These are phyloP conservation scores for Rossbeevera mucosa DNA, from an alignment of 768 basidiomycete genomes.

Conservation along the genomic window DNA sequence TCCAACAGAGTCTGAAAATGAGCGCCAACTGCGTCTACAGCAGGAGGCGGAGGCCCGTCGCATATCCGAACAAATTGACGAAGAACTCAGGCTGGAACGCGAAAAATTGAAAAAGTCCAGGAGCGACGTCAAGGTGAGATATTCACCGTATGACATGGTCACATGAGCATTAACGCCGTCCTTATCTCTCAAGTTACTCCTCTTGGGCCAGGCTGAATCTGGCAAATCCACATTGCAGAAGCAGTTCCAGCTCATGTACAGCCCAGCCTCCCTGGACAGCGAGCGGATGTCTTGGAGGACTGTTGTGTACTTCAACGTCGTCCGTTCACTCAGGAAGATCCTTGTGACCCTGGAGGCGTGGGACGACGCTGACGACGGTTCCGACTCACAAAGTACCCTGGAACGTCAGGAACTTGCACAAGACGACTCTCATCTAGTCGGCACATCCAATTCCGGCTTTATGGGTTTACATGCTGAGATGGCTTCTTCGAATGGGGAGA, in stretches of 20 bases:
- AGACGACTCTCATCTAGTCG: conserved; percentile 20
- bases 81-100: conserved; percentile 66
- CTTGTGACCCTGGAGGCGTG: conserved; percentile 57
- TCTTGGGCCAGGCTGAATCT: conserved; percentile 75
- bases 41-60: conserved; percentile 71
- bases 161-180: conserved; percentile 19
- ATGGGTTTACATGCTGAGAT: conserved; percentile 5
- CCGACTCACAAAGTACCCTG: conserved; percentile 32
- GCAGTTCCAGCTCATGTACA: conserved; percentile 80
- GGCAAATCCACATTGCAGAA: conserved; percentile 76
- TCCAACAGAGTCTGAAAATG: conserved; percentile 56
- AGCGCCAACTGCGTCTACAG: conserved; percentile 57
- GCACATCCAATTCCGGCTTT: conserved; percentile 10
- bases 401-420: conserved; percentile 30
- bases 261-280: conserved; percentile 61
- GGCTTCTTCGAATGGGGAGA: conserved; percentile 10
- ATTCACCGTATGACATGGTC: neutral
- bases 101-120: conserved; percentile 60
- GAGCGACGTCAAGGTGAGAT: conserved; percentile 71
- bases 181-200: conserved; percentile 46
- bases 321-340: conserved; percentile 66
- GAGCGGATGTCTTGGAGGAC: conserved; percentile 71
- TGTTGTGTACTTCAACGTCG: conserved; percentile 72
- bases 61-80: conserved; percentile 78
- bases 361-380: conserved; percentile 58